Conservation (phyloP, 225 moss, liverwort and hornwort species). For the Marchantia polymorpha region DNA sequence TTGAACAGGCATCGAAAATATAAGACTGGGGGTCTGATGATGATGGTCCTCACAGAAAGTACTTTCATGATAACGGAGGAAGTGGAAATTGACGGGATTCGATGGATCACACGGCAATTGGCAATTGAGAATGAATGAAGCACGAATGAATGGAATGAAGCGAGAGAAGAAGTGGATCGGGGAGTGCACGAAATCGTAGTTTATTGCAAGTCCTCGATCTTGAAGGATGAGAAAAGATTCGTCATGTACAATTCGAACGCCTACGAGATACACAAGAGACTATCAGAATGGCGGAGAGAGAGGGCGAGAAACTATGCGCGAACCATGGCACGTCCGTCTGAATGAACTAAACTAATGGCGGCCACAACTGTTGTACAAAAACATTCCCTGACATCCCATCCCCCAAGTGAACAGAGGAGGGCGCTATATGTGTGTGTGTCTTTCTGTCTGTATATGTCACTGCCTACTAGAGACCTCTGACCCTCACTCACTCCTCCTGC, state of each 20-base stretch:
- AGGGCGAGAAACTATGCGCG: neutral
- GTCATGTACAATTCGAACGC: slow-evolving; percentile 7
- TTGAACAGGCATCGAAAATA: too few species aligned
- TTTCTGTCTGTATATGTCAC: neutral
- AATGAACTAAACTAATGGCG: neutral
- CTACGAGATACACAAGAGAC: neutral
- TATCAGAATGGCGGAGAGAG: neutral
- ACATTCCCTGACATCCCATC: neutral
- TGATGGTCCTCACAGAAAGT: too few species aligned
- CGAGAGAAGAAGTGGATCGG: too few species aligned
- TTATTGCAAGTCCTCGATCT: slow-evolving; percentile 14
- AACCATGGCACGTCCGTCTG: neutral
- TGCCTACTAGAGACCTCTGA: neutral
- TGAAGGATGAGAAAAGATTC: neutral
- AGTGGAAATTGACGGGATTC: too few species aligned
- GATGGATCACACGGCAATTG: too few species aligned
- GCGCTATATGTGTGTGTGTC: neutral
- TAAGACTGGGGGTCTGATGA: too few species aligned
- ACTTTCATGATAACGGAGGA: too few species aligned
- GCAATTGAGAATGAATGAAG: too few species aligned
- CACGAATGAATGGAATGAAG: too few species aligned
- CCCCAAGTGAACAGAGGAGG: slow-evolving; percentile 6
- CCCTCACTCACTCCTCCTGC: neutral
- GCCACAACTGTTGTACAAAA: neutral
- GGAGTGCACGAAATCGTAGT: neutral